Evolutionary conservation across 2,329 filamentous ascomycete species (phyloP), one percentile per base, ranked within the genome.

Genomic region (Rhinocladiella similis): DNA sequence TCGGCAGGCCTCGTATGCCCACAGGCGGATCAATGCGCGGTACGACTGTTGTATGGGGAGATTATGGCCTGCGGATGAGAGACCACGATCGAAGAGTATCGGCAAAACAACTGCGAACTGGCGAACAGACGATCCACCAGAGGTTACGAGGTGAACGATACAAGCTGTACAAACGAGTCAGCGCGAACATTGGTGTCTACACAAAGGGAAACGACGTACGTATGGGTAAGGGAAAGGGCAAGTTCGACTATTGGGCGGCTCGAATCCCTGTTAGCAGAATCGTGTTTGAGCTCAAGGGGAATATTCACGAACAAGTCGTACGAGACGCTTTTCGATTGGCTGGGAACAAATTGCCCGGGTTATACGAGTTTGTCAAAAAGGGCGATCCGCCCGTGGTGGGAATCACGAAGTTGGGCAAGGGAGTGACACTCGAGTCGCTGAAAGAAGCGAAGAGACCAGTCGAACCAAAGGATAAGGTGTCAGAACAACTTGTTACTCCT

Each of bases 171-270:
- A 96, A 91, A 78, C 84, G 94, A 61, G 87, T 97, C 50, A 86
- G 85, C 67, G 94, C 92, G 63, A 96, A 96, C 70, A 89, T 97
- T 64, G 94, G 93, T 70, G 95, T 99, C 19, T 99, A 94, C 74
- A 88, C 91, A 56, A 94, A 88, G 72, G 94, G 94, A 56, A 99
- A 97, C 69, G 94, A 99, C 77, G 88, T 91, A 73, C 88, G 94
- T 83, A 99, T 99, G 95, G 94, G 94, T 73, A 99, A 97, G 77
- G 94, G 94, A 76, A 99, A 99, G 73, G 94, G 94, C 66, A 89
- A 87, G 61, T 97, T 99, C 70, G 94, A 99, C 72, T 90, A 96
- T 70, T 99, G 94, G 94, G 91, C 93, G 3, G 85, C 89, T 19
- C 86, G 93, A 73, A 86, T 97, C 65, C 86, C 91, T 7, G 90